Percentiles rank a stretch among this genome's conserved stretches.
Conservation (phyloP, 2,329 filamentous ascomycete genomes). For the Zopfia rhizophila region DNA sequence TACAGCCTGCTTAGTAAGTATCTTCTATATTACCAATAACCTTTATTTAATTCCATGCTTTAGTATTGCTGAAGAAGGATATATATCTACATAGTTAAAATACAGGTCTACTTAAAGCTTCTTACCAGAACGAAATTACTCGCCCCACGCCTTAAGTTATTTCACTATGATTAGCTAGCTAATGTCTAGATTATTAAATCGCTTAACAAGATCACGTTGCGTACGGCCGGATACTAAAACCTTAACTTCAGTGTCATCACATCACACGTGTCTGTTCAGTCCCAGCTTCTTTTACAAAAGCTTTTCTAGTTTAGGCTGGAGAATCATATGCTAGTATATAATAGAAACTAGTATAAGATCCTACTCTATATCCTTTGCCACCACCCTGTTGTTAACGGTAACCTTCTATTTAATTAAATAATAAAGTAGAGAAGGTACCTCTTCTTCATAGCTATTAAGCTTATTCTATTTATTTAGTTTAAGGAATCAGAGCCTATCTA, state of each 20-base stretch:
- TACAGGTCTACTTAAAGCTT: constrained; percentile 40
- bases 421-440: constrained; percentile 32
- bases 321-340: constrained; percentile 17
- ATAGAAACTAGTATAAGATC: constrained; percentile 33
- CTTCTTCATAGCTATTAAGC: constrained; percentile 27
- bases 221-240: constrained; percentile 34
- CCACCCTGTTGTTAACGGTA: constrained; percentile 30
- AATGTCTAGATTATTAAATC: constrained; percentile 39
- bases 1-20: constrained; percentile 37
- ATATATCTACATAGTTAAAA: constrained; percentile 44
- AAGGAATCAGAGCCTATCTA: constrained; percentile 16
- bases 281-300: constrained; percentile 21
- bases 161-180: constrained; percentile 42
- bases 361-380: constrained; percentile 38
- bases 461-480: constrained; percentile 24
- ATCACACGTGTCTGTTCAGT: constrained; percentile 15
- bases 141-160: constrained; percentile 35
- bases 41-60: constrained; percentile 15
- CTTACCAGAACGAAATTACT: constrained; percentile 38
- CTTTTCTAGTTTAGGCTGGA: constrained; percentile 18
- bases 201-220: constrained; percentile 41
- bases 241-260: constrained; percentile 28
- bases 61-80: not conserved
- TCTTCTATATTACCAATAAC: constrained; percentile 28
- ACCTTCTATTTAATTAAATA: constrained; percentile 42